phyloP scores from a whole-genome alignment of 257 asterid species.

The Lavandula angustifolia region DNA sequence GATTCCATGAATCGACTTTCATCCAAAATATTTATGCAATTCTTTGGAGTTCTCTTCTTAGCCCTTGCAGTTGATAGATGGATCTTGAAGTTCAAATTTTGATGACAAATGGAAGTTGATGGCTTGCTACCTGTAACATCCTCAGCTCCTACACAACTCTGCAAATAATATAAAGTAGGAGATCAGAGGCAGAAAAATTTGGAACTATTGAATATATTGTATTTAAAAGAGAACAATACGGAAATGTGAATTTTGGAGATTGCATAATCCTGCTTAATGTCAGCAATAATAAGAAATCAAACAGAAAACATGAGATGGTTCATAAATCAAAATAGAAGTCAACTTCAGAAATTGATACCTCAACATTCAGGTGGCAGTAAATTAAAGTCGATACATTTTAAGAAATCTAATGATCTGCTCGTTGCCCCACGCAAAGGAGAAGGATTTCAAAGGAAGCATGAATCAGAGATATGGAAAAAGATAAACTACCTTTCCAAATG shows the following conservation, averaged over 20 bases:
- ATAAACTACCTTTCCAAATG: constrained; percentile 53
- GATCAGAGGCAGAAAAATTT: constrained; percentile 30
- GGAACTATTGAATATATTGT: not conserved
- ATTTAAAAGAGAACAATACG: not conserved
- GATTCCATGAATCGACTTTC: constrained; percentile 26
- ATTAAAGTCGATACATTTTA: not conserved
- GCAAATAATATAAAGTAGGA: constrained; percentile 31
- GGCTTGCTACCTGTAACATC: constrained; percentile 42
- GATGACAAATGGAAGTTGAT: constrained; percentile 41
- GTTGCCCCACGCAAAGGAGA: not conserved
- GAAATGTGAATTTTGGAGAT: too few species aligned
- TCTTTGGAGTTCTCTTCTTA: constrained; percentile 32
- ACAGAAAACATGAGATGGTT: too few species aligned
- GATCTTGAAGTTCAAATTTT: constrained; percentile 37
- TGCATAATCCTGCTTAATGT: not conserved
- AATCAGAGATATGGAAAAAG: too few species aligned
- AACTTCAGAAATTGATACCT: not conserved
- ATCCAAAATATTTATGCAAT: constrained; percentile 25
- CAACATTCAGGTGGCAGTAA: constrained; percentile 3
- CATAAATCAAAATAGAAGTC: not conserved
- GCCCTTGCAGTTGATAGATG: constrained; percentile 37
- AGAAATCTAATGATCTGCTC: not conserved
- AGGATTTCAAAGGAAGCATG: not conserved
- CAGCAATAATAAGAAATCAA: constrained; percentile 1
- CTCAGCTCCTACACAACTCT: constrained; percentile 49